Conservation (phyloP, 208 protist species). For the Polymyxa betae region DNA sequence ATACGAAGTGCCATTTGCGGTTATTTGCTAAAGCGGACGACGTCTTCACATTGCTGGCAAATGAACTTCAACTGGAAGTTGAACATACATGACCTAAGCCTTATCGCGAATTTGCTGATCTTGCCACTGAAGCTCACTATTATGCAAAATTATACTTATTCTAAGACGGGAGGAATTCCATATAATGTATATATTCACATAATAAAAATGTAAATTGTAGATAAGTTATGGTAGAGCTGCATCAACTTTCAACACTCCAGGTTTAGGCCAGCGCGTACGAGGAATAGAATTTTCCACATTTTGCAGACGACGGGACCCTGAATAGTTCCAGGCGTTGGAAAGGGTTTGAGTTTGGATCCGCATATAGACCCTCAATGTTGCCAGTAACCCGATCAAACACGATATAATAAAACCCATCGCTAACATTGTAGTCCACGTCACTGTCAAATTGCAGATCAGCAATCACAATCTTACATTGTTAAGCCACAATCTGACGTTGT, state of each 20-base stretch:
- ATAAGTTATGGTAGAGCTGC: no score
- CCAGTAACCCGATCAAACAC: not conserved
- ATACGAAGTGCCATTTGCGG: not conserved
- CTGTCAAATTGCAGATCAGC: not conserved
- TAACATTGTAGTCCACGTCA: not conserved
- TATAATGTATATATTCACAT: no score
- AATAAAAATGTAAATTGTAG: no score
- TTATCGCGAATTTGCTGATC: no score
- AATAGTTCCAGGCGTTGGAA: not conserved
- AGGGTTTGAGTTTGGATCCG: not conserved
- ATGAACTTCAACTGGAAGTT: no score
- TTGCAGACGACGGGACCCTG: not conserved
- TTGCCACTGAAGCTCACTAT: no score
- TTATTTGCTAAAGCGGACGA: constrained; percentile 29
- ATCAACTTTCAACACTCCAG: no score
- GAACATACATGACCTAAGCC: no score
- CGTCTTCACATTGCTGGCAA: constrained; percentile 30
- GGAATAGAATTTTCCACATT: not conserved
- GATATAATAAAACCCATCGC: not conserved
- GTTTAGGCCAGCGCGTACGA: not conserved
- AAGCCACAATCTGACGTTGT: not conserved
- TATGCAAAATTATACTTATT: no score
- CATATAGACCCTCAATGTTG: not conserved
- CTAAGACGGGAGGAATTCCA: no score
- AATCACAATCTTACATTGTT: not conserved